phyloP scores from a whole-genome alignment of 1,284 basidiomycete genomes.

The Heimioporus retisporus region DNA sequence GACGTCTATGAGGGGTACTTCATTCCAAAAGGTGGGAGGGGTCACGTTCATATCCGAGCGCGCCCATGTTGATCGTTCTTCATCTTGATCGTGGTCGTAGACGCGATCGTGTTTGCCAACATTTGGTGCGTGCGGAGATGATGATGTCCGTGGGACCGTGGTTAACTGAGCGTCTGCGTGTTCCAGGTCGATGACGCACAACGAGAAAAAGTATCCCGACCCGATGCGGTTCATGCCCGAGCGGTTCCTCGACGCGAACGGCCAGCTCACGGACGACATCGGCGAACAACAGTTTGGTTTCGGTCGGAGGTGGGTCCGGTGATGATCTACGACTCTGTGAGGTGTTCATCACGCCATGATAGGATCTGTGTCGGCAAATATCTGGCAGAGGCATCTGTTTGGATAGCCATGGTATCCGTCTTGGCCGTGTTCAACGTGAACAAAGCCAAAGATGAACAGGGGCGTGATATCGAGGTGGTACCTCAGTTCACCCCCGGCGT shows the following conservation, averaged over 20 bases:
- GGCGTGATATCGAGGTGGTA: constrained; percentile 43
- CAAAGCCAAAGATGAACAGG: constrained; percentile 44
- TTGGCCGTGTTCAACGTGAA: constrained; percentile 40
- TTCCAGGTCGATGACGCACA: constrained; percentile 37
- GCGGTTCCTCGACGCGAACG: constrained; percentile 36
- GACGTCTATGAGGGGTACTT: constrained; percentile 20
- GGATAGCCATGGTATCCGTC: constrained; percentile 57
- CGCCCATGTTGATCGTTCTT: too few relatives aligned
- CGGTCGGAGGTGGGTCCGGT: too few relatives aligned
- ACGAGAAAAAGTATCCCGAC: constrained; percentile 38
- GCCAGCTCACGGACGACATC: constrained; percentile 17
- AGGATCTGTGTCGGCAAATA: constrained; percentile 52
- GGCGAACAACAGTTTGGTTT: too few relatives aligned
- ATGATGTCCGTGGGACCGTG: too few relatives aligned
- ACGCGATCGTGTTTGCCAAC: too few relatives aligned
- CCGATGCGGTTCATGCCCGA: constrained; percentile 46
- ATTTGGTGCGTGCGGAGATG: too few relatives aligned
- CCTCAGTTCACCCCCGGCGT: constrained; percentile 63
- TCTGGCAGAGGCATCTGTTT: constrained; percentile 53
- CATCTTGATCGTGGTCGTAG: too few relatives aligned
- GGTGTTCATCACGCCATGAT: too few relatives aligned
- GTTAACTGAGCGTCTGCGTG: too few relatives aligned
- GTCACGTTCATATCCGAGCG: too few relatives aligned
- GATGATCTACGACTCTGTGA: too few relatives aligned
- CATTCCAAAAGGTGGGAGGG: constrained; percentile 30